Evolutionary conservation across 2,329 filamentous ascomycete species (phyloP).

Genomic region (Leptographium procerum): DNA sequence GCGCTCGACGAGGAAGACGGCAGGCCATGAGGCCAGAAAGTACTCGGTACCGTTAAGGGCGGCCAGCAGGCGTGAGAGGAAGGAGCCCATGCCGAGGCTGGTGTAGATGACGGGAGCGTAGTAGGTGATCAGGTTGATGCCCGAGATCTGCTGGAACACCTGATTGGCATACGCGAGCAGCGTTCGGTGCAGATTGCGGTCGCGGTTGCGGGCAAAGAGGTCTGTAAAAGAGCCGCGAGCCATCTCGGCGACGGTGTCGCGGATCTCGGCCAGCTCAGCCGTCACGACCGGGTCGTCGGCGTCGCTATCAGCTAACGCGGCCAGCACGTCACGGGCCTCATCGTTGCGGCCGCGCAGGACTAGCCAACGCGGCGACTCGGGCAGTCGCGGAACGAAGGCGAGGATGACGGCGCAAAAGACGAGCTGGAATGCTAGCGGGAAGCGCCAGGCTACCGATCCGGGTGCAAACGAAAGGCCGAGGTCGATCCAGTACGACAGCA

Average conservation of each 20-base stretch:
- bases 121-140: constrained; percentile 24
- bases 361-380: constrained; percentile 39
- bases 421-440: constrained; percentile 48
- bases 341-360: constrained; percentile 30
- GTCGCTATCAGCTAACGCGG: constrained; percentile 26
- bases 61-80: constrained; percentile 37
- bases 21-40: constrained; percentile 10
- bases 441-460: constrained; percentile 43
- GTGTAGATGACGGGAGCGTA: constrained; percentile 33
- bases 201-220: neutral
- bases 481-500: constrained; percentile 50
- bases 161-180: neutral
- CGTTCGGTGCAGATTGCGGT: neutral
- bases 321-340: constrained; percentile 31
- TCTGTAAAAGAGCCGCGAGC: constrained; percentile 6
- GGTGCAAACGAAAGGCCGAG: constrained; percentile 43
- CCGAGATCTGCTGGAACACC: constrained; percentile 13
- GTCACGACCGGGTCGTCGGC: constrained; percentile 41
- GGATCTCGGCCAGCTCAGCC: constrained; percentile 38
- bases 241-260: constrained; percentile 42
- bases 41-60: constrained; percentile 30
- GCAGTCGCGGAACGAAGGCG: constrained; percentile 36
- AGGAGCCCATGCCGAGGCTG: constrained; percentile 7
- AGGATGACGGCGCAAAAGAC: constrained; percentile 49
- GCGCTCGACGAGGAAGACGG: constrained; percentile 40